phyloP scores from a whole-genome alignment of 805 yeast genomes.

The Candida patagonica region DNA sequence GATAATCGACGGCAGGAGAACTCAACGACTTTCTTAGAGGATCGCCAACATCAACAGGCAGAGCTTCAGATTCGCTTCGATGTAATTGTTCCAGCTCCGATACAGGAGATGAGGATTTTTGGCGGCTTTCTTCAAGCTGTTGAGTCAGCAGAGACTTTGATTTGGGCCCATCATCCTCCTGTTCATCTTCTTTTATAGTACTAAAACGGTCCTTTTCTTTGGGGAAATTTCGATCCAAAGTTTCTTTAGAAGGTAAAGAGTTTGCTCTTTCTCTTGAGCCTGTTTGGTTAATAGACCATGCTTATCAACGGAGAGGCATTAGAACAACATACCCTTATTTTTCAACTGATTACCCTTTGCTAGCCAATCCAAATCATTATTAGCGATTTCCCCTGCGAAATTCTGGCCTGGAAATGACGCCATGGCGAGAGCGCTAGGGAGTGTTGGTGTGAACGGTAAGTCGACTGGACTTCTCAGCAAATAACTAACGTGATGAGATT shows the following conservation, averaged over 20 bases:
- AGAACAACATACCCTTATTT: neutral
- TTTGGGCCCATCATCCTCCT: neutral
- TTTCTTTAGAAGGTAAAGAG: neutral
- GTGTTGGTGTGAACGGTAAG: neutral
- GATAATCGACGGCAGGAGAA: too few relatives aligned
- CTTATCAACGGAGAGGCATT: neutral
- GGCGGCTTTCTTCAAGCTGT: too few relatives aligned
- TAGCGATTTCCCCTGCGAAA: neutral
- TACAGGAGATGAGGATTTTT: too few relatives aligned
- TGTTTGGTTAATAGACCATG: neutral
- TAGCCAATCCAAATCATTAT: slow-evolving; percentile 1
- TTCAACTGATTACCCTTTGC: slow-evolving; percentile 4
- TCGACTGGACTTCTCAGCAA: too few relatives aligned
- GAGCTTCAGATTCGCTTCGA: neutral
- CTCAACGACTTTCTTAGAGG: too few relatives aligned
- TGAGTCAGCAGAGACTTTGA: too few relatives aligned
- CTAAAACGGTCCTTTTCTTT: too few relatives aligned
- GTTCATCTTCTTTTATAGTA: slow-evolving; percentile 1
- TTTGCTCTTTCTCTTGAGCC: neutral
- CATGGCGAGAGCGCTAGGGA: neutral
- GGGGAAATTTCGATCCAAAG: too few relatives aligned
- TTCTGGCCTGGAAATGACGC: neutral
- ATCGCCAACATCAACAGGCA: too few relatives aligned
- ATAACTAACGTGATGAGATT: too few relatives aligned
- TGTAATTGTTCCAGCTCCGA: too few relatives aligned